Conservation (phyloP, 2,329 filamentous ascomycete genomes). For the Pyrenophora seminiperda region DNA sequence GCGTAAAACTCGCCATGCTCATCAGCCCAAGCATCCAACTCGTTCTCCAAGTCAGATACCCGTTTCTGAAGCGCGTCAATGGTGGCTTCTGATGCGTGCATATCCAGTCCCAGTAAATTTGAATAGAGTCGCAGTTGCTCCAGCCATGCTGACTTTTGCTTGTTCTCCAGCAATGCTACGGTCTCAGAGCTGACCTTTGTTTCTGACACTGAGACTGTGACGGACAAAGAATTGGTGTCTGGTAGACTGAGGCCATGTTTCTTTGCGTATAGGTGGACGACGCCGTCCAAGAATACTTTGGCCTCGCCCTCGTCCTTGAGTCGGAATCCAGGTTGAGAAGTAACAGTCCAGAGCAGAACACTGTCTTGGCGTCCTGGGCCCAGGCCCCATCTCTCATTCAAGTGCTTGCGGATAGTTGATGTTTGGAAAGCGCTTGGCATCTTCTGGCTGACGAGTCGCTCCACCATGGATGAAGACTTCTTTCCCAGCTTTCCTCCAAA, state of each 20-base stretch:
- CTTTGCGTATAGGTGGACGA: slow-evolving; percentile 12
- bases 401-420: background rate
- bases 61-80: slow-evolving; percentile 15
- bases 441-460: background rate
- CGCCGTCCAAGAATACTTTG: slow-evolving; percentile 15
- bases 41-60: slow-evolving; percentile 17
- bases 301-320: slow-evolving; percentile 14
- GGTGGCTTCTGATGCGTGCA: slow-evolving; percentile 10
- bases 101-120: slow-evolving; percentile 17
- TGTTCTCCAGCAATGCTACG: background rate
- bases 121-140: slow-evolving; percentile 18
- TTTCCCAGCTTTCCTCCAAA: slow-evolving; percentile 41
- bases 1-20: slow-evolving; percentile 25
- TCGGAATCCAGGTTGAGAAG: slow-evolving; percentile 13
- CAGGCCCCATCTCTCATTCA: slow-evolving; percentile 9
- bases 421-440: slow-evolving; percentile 1
- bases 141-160: slow-evolving; percentile 15
- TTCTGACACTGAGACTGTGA: slow-evolving; percentile 5
- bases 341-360: slow-evolving; percentile 15
- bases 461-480: slow-evolving; percentile 1
- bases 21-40: slow-evolving; percentile 22
- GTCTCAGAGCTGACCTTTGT: background rate
- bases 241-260: slow-evolving; percentile 13
- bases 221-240: slow-evolving; percentile 7
- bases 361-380: slow-evolving; percentile 17